Evolutionary conservation across 2,329 filamentous ascomycete species (phyloP), one percentile per base, ranked within the genome.

Genomic region (Kalaharituber pfeilii): DNA sequence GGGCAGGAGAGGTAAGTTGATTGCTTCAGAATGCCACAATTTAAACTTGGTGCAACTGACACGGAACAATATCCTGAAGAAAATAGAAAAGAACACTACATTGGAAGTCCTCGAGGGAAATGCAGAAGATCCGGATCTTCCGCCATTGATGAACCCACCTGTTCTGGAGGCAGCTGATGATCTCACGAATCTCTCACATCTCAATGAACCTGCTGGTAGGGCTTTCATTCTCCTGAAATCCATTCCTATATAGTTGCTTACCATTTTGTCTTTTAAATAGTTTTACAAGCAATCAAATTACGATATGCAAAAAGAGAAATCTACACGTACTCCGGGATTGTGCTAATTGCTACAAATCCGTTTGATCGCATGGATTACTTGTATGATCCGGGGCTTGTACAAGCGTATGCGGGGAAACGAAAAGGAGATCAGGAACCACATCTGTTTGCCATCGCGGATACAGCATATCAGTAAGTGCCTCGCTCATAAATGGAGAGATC

Each of bases 141-240:
- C 91, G 49, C 91, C 91, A 51, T 71, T 98, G 64, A 96, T 96
- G 87, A 98, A 98, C 69, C 91, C 91, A 62, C 79, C 89, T 52
- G 93, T 96, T 80, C 83, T 98, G 62, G 91, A 98, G 76, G 91
- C 91, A 63, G 95, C 88, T 72, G 91, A 98, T 71, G 91, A 98
- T 70, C 72, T 98, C 65, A 98, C 91, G 60, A 96, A 94, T 69
- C 70, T 98, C 62, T 98, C 91, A 63, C 88, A 98, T 78, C 73
- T 98, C 59, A 98, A 98, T 72, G 91, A 98, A 70, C 91, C 91
- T 66, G 91, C 91, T 69, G 88, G 87, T 94, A 81, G 63, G 75
- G 64, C 36, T 50, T 24, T 22, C 51, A n/a, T n/a, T n/a, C n/a
- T n/a, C n/a, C n/a, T n/a, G n/a, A n/a, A n/a, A n/a, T n/a, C n/a